Evolutionary conservation across 2,329 filamentous ascomycete species (phyloP), one percentile per base, ranked within the genome.

Genomic region (Didymella sp.): DNA sequence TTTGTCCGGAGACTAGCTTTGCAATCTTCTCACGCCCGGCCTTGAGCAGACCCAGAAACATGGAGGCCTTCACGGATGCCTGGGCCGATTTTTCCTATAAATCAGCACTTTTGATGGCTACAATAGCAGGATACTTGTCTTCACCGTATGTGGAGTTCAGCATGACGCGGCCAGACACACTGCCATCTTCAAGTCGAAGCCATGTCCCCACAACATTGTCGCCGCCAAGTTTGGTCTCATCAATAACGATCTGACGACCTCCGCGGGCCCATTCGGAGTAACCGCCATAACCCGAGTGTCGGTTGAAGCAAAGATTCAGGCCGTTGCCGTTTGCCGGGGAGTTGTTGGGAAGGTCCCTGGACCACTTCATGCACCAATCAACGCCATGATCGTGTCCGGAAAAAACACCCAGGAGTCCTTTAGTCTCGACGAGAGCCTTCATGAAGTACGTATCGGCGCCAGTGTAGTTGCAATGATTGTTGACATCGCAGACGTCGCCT

Each of bases 281-380:
- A 0, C 89, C 88, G 0, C 88, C 89, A 52, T 90, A 90, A 0
- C 89, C 88, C 0, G 85, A 83, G 62, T 88, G 87, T 61, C 89
- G 84, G 5, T 86, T 86, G 61, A 85, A 85, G 66, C 88, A 89
- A 63, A 82, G 56, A 40, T 75, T 69, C 6, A 79, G 49, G 1
- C 80, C 80, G 53, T 79, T 81, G 0, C 80, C 82, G 0, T 71
- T 73, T 2, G 76, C 24, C 17, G 66, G 67, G 13, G 42, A 51
- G n/a, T 69, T 69, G 41, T 68, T 71, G 1, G 72, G 63, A 3
- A 76, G 67, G 22, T 64, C 55, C 24, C 62, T 58, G 5, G 61
- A 53, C 77, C 76, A 77, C 64, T 76, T 76, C 75, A 79, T 73
- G 76, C 82, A 72, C 67, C 68, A 71, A 48, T 74, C 70, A 15